These are phyloP conservation scores for Plenodomus tracheiphilus DNA, from an alignment of 2,329 filamentous ascomycete species.

Conservation along the genomic window DNA sequence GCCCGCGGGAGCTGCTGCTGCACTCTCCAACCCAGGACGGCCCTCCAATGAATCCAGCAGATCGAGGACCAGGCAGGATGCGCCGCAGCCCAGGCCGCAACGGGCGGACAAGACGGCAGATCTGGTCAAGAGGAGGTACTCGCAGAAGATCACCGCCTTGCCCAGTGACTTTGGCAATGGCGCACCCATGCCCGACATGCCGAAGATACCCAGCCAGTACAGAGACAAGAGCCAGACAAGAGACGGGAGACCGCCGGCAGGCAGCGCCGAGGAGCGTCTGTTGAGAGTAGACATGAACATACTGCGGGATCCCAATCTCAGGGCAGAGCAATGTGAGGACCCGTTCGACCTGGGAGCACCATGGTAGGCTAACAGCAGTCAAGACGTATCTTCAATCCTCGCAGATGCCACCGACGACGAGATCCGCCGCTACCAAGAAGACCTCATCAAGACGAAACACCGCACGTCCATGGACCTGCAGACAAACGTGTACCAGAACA, in stretches of 20 bases:
- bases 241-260: conserved; percentile 51
- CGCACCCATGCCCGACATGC: conserved; percentile 65
- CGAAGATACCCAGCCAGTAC: conserved; percentile 65
- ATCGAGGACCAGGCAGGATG: conserved; percentile 35
- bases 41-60: conserved; percentile 44
- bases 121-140: conserved; percentile 92
- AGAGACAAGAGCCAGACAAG: conserved; percentile 52
- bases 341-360: background rate
- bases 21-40: conserved; percentile 41
- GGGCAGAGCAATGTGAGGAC: conserved; percentile 73
- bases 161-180: conserved; percentile 70
- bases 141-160: conserved; percentile 82
- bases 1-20: conserved; percentile 31
- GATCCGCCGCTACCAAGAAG: conserved; percentile 78
- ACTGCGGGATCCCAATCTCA: conserved; percentile 76
- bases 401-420: conserved; percentile 86
- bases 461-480: conserved; percentile 83
- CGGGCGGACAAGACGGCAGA: conserved; percentile 66
- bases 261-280: conserved; percentile 54
- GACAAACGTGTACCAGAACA: conserved; percentile 94
- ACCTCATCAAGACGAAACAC: conserved; percentile 74
- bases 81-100: conserved; percentile 45
- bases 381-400: conserved; percentile 69
- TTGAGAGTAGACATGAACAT: conserved; percentile 75
- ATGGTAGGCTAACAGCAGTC: background rate